Evolutionary conservation across 2,329 filamentous ascomycete genomes (phyloP).

Genomic region (Metarhizium anisopliae): DNA sequence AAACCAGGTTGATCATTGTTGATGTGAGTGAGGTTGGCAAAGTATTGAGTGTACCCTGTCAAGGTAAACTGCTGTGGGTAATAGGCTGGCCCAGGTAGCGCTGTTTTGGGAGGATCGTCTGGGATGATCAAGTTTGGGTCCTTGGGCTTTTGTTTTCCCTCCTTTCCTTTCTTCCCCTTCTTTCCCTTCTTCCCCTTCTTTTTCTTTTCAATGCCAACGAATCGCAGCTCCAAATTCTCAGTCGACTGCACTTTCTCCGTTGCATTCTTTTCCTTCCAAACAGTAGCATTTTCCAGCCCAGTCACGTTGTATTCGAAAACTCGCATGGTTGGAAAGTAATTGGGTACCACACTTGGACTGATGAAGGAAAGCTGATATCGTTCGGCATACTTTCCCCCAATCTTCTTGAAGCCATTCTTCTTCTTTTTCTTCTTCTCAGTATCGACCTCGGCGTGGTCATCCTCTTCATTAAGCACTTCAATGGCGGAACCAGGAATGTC

Average conservation of each 20-base stretch:
- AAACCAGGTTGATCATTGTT: conserved; percentile 52
- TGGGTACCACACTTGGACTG: conserved; percentile 81
- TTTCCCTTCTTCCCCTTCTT: conserved; percentile 27
- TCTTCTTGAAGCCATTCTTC: conserved; percentile 47
- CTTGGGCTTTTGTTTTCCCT: conserved; percentile 40
- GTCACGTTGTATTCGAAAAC: conserved; percentile 91
- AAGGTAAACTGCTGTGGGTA: conserved; percentile 73
- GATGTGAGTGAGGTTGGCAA: conserved; percentile 83
- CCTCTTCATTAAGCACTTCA: conserved; percentile 11
- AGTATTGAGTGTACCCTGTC: conserved; percentile 81
- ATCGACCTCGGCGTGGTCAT: conserved; percentile 12
- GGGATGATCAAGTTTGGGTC: conserved; percentile 59
- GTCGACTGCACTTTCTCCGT: background rate
- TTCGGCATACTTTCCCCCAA: conserved; percentile 77
- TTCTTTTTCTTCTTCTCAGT: conserved; percentile 20
- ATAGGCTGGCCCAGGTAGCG: conserved; percentile 82
- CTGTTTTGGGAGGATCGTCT: conserved; percentile 58
- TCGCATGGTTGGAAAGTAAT: conserved; percentile 82
- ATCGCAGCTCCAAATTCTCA: conserved; percentile 21
- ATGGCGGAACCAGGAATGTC: conserved; percentile 52
- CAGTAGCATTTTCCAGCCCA: conserved; percentile 52
- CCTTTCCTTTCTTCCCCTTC: conserved; percentile 35
- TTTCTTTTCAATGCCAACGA: conserved; percentile 22
- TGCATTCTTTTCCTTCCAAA: conserved; percentile 32
- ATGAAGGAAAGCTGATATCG: conserved; percentile 76